A percentile compares a stretch with the other conserved stretches of the same genome.
Conservation (phyloP, 2,329 filamentous ascomycete genomes). For the Aspergillus intermedius region DNA sequence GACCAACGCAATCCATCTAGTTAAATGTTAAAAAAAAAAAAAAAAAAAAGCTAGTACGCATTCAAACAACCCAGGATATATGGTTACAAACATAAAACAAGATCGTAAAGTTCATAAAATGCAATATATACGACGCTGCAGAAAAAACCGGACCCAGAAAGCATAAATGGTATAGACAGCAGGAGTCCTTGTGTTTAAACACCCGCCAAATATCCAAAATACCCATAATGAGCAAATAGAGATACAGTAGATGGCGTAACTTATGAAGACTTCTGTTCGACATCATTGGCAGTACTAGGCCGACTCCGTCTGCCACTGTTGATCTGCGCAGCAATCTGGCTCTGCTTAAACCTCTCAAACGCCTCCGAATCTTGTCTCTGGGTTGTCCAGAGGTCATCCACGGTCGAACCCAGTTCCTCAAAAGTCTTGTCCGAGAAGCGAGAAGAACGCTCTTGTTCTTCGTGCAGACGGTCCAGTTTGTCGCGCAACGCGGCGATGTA, state of each 20-base stretch:
- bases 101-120: too few relatives aligned
- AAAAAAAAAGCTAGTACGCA: too few relatives aligned
- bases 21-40: too few relatives aligned
- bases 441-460: slow-evolving; percentile 34
- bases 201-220: neutral
- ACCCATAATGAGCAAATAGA: neutral
- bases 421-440: slow-evolving; percentile 36
- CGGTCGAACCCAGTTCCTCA: slow-evolving; percentile 38
- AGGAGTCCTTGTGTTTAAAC: neutral
- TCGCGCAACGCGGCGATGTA: slow-evolving; percentile 42
- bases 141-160: neutral
- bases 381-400: slow-evolving; percentile 39
- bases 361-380: slow-evolving; percentile 38
- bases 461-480: slow-evolving; percentile 38
- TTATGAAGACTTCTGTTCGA: neutral
- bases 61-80: too few relatives aligned
- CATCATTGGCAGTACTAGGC: slow-evolving; percentile 4
- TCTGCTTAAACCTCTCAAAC: slow-evolving; percentile 40
- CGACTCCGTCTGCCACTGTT: slow-evolving; percentile 30
- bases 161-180: neutral
- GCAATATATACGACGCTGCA: too few relatives aligned
- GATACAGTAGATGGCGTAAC: neutral
- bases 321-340: slow-evolving; percentile 42
- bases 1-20: too few relatives aligned
- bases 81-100: too few relatives aligned